A percentile compares a stretch with the other conserved stretches of the same genome.
Evolutionary conservation across 768 basidiomycete species (phyloP).

Genomic region (Hericium erinaceus): DNA sequence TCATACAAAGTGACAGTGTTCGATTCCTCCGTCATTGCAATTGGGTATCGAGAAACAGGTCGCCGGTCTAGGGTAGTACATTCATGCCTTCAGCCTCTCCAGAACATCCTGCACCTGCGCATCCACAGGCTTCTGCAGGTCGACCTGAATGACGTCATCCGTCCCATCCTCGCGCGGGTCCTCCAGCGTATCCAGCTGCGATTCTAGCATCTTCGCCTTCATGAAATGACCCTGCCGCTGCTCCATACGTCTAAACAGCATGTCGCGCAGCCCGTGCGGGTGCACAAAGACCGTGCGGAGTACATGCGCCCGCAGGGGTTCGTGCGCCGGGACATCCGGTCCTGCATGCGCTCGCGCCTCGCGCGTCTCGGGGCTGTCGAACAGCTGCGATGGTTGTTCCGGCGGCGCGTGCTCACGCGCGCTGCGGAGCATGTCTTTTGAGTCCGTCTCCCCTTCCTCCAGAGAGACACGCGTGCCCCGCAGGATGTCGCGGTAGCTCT

Average conservation of each 20-base stretch:
- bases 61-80: background rate
- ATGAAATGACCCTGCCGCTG: slow-evolving; percentile 70
- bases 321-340: slow-evolving; percentile 16
- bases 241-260: slow-evolving; percentile 56
- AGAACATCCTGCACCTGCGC: background rate
- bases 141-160: slow-evolving; percentile 56
- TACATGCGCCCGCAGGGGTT: slow-evolving; percentile 18
- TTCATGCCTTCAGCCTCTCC: background rate
- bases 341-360: slow-evolving; percentile 10
- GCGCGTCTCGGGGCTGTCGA: background rate
- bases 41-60: background rate
- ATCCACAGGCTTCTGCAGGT: slow-evolving; percentile 23
- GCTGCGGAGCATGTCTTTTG: background rate
- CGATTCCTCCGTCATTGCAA: background rate
- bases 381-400: background rate
- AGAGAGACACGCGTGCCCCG: slow-evolving; percentile 35
- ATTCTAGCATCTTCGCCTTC: slow-evolving; percentile 74
- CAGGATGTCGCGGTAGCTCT: slow-evolving; percentile 71
- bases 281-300: slow-evolving; percentile 76
- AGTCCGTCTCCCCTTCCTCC: background rate
- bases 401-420: background rate
- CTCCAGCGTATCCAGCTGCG: slow-evolving; percentile 67
- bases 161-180: slow-evolving; percentile 48
- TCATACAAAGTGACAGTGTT: no score
- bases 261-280: slow-evolving; percentile 48